Evolutionary conservation across 805 yeast species (phyloP), one percentile per base, ranked within the genome.

Genomic region (Pachysolen tannophilus): DNA sequence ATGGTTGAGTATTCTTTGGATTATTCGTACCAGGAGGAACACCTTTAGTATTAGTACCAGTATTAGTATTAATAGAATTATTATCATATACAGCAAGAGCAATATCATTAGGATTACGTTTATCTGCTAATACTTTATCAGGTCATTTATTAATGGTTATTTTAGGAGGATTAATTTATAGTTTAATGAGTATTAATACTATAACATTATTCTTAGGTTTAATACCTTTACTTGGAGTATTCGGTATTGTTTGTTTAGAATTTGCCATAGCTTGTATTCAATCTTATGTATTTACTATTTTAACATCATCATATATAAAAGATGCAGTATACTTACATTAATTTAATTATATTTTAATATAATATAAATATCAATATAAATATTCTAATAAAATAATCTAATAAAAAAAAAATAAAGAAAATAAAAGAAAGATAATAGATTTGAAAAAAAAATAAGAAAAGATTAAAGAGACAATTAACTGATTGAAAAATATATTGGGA

Each of bases 61-160:
- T 45, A 35, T 47, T 48, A 48, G 50, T 48, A 24, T 38, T 48
- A 34, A 48, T 48, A 34, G 51, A 47, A 42, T 45, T 47, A 44
- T 39, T 47, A 43, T 39, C 46, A 26, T 44, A 48, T 37, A 29
- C 31, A 34, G 48, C 49, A 39, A 42, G 52, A 39, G 43, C 47
- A 40, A 37, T 48, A 29, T 34, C 48, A 43, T 41, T 50, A 47
- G 51, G 47, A 16, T 40, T 39, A 49, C 39, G 49, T 44, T 41
- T 49, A 38, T 45, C 50, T 20, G 52, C 52, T 37, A 49, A 48
- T 23, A 35, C 43, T 20, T 42, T 49, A 43, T 47, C 53, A 19
- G 54, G 54, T 31, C 53, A 49, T 42, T 38, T 49, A 40, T 45
- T 49, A 42, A 31, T 50, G 37, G 43, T 39, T 38, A 50, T 50